Evolutionary conservation across 306 rosid species (phyloP).

Genomic region (Crotalaria pallida): DNA sequence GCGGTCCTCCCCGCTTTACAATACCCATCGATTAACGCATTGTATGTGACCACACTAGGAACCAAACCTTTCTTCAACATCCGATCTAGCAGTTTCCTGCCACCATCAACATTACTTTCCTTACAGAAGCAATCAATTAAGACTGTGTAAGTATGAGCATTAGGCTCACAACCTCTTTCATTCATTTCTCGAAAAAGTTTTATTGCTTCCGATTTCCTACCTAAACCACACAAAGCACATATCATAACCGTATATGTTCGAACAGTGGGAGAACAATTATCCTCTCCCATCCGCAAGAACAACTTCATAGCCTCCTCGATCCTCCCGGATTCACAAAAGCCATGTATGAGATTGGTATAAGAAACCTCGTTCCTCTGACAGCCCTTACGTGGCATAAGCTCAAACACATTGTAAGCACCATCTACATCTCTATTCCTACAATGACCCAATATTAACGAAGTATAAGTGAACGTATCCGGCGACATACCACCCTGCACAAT

Average conservation of each 20-base stretch:
- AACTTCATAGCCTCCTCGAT: slow-evolving; percentile 43
- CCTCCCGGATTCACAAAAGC: slow-evolving; percentile 46
- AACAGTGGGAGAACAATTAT: slow-evolving; percentile 50
- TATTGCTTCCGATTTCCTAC: slow-evolving; percentile 46
- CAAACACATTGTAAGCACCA: slow-evolving; percentile 39
- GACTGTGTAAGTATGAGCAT: slow-evolving; percentile 58
- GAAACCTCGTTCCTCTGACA: slow-evolving; percentile 58
- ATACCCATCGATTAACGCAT: slow-evolving; percentile 64
- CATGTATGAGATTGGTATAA: slow-evolving; percentile 54
- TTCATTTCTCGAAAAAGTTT: slow-evolving; percentile 42
- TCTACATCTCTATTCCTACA: slow-evolving; percentile 57
- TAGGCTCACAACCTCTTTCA: slow-evolving; percentile 55
- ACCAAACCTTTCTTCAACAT: slow-evolving; percentile 54
- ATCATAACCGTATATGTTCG: slow-evolving; percentile 51
- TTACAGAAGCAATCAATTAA: slow-evolving; percentile 46
- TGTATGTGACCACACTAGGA: slow-evolving; percentile 54
- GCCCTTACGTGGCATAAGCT: slow-evolving; percentile 34
- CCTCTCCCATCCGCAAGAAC: slow-evolving; percentile 50
- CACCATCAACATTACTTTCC: slow-evolving; percentile 46
- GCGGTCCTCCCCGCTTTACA: slow-evolving; percentile 46
- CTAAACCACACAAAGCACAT: slow-evolving; percentile 48
- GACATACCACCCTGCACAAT: slow-evolving; percentile 50
- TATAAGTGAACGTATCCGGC: slow-evolving; percentile 54
- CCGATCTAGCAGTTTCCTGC: slow-evolving; percentile 38
- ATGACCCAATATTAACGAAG: slow-evolving; percentile 68